phyloP scores from a whole-genome alignment of 148 eudicot species.

The Rhododendron ovatum region DNA sequence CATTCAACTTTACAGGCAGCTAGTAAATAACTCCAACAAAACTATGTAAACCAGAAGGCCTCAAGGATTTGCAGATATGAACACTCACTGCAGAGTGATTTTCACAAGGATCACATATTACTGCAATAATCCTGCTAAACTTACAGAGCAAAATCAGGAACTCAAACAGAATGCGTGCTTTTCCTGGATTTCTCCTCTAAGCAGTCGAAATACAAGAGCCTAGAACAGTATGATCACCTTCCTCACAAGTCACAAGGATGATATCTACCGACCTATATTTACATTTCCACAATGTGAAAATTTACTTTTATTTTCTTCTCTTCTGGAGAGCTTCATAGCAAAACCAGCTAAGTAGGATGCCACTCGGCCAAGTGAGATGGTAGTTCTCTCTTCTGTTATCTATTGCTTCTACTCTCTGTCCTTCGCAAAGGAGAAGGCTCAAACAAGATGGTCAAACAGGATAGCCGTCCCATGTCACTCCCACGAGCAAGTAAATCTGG shows the following conservation, averaged over 20 bases:
- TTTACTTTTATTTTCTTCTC: not conserved
- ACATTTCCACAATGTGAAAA: not conserved
- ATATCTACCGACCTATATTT: not conserved
- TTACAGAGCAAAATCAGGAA: not conserved
- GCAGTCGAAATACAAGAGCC: slow-evolving; percentile 1
- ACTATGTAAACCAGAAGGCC: not conserved
- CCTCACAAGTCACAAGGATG: not conserved
- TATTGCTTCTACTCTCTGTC: not conserved
- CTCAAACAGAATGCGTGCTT: not conserved
- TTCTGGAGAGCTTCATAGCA: not conserved
- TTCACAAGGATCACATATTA: not conserved
- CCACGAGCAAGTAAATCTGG: not conserved
- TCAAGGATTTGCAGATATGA: not conserved
- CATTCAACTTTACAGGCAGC: not conserved
- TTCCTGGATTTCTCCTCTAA: not conserved
- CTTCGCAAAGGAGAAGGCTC: not conserved
- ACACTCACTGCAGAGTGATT: not conserved
- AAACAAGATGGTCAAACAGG: not conserved
- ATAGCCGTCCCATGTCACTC: not conserved
- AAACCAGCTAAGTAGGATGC: not conserved
- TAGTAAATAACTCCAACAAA: not conserved
- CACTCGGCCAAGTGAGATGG: not conserved
- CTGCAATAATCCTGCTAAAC: not conserved
- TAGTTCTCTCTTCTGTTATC: not conserved
- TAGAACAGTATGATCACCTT: not conserved